A percentile compares a stretch with the other conserved stretches of the same genome.
Evolutionary conservation across 2,329 filamentous ascomycete species (phyloP).

Genomic region (Aspergillus jensenii): DNA sequence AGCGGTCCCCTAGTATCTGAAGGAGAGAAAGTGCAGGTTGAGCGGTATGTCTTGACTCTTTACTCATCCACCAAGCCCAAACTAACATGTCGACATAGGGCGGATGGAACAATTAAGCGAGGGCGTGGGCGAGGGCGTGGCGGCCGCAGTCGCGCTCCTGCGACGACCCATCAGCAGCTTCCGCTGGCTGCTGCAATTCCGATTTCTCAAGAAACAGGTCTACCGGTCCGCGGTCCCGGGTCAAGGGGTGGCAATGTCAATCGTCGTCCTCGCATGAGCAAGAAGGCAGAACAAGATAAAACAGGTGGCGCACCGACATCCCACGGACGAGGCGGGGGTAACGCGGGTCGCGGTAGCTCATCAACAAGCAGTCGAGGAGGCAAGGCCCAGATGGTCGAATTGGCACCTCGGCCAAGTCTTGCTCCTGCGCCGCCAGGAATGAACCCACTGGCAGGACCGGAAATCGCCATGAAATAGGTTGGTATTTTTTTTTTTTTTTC

Average conservation of each 20-base stretch:
- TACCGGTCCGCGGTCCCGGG: constrained; percentile 67
- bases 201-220: constrained; percentile 85
- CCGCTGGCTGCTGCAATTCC: constrained; percentile 76
- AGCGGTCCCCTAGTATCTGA: constrained; percentile 87
- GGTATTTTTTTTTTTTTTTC: neutral
- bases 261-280: constrained; percentile 81
- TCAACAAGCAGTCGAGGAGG: constrained; percentile 27
- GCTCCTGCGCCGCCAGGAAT: constrained; percentile 22
- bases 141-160: constrained; percentile 55
- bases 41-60: constrained; percentile 51
- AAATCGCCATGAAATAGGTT: constrained; percentile 30
- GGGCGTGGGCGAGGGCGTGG: constrained; percentile 56
- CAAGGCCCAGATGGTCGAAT: constrained; percentile 30
- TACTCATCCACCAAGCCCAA: neutral
- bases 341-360: constrained; percentile 27
- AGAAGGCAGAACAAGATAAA: constrained; percentile 80
- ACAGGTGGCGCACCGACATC: constrained; percentile 52
- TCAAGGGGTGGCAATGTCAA: constrained; percentile 72
- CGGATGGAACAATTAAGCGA: constrained; percentile 69
- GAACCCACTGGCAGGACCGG: constrained; percentile 25
- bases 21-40: constrained; percentile 71
- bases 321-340: constrained; percentile 29
- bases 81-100: constrained; percentile 48
- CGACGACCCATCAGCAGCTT: constrained; percentile 72
- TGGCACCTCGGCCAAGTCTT: constrained; percentile 29